Evolutionary conservation across 176 grass and related monocot genomes (phyloP).

Genomic region (Musa schizocarpa): DNA sequence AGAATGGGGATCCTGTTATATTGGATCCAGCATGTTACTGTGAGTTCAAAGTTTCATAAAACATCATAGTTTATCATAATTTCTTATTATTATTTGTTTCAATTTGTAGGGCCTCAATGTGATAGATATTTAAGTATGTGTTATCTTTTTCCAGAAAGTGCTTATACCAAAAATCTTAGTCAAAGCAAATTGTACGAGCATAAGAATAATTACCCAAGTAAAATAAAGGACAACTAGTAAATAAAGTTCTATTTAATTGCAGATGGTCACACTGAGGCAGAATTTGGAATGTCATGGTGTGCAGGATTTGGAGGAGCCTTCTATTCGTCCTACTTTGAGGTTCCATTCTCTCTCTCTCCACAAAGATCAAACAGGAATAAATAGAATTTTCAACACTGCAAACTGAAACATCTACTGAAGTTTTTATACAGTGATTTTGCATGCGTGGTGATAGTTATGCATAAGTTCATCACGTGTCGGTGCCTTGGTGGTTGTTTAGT

Average conservation of each 20-base stretch:
- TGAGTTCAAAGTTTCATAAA: conserved; percentile 20
- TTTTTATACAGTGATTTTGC: too few relatives aligned
- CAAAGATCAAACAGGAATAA: not conserved
- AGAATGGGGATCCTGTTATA: conserved; percentile 74
- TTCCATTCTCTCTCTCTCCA: conserved; percentile 17
- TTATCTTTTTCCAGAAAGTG: not conserved
- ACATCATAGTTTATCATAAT: not conserved
- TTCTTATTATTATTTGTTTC: not conserved
- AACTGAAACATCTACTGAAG: too few relatives aligned
- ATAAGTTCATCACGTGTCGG: too few relatives aligned
- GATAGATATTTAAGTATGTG: too few relatives aligned
- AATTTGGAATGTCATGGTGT: conserved; percentile 99
- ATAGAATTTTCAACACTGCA: not conserved
- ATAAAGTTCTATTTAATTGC: not conserved
- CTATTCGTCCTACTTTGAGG: conserved; percentile 86
- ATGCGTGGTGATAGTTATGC: too few relatives aligned
- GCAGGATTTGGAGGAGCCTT: conserved; percentile 83
- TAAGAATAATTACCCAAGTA: not conserved
- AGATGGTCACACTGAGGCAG: conserved; percentile 92
- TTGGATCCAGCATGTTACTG: conserved; percentile 94
- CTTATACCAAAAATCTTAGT: not conserved
- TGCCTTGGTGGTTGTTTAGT: too few relatives aligned
- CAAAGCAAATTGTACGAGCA: not conserved
- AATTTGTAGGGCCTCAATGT: not conserved
- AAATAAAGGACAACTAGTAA: too few relatives aligned